Conservation (phyloP, 192 early-diverging fungal species). For the Gigaspora rosea region DNA sequence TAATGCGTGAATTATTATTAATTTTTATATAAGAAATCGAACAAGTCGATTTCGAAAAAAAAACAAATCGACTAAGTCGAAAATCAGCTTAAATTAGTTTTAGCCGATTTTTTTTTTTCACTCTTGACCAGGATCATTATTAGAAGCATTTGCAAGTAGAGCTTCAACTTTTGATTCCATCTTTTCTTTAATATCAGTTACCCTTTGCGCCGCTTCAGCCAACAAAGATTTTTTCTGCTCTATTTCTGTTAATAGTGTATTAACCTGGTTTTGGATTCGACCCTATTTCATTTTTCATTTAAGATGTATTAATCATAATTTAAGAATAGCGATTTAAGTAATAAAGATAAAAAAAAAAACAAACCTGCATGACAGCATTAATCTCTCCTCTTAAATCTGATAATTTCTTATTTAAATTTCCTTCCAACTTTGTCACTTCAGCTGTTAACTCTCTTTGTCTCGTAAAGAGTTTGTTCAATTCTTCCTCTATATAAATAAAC, state of each 20-base stretch:
- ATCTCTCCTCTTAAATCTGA: not conserved
- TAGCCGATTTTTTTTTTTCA: no score
- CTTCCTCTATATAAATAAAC: not conserved
- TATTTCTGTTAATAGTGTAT: not conserved
- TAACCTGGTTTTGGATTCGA: not conserved
- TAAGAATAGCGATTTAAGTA: not conserved
- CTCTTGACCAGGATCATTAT: no score
- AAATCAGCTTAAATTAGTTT: no score
- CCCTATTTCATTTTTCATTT: not conserved
- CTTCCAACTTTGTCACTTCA: not conserved
- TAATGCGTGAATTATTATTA: no score
- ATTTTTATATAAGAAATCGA: no score
- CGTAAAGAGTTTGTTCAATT: not conserved
- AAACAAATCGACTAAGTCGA: no score
- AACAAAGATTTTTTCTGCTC: not conserved
- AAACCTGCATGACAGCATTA: constrained; percentile 12
- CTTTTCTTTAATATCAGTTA: constrained; percentile 9
- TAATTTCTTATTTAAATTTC: not conserved
- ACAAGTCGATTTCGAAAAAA: no score
- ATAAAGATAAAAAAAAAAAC: not conserved
- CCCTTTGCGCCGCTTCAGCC: not conserved
- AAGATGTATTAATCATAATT: not conserved
- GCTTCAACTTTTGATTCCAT: not conserved
- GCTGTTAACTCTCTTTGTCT: not conserved
- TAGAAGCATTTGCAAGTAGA: not conserved